Percentiles rank a stretch among this genome's conserved stretches.
Conservation (phyloP, 371 early-diverging fungal genomes). For the Mortierella sp. region DNA sequence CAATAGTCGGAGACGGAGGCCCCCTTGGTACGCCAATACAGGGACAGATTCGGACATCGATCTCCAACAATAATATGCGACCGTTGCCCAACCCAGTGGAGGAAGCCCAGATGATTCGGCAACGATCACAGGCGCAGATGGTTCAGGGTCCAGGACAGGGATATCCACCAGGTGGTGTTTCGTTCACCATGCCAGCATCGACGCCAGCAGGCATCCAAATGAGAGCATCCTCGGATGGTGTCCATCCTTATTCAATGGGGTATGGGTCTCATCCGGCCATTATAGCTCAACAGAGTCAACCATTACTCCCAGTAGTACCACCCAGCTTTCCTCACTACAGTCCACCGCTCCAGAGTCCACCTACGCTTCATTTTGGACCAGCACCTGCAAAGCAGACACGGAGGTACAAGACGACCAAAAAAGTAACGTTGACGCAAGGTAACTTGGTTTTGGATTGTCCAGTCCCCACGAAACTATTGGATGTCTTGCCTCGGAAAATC, state of each 20-base stretch:
- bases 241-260: conserved; percentile 30
- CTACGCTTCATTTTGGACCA: conserved; percentile 60
- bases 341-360: conserved; percentile 1
- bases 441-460: conserved; percentile 81
- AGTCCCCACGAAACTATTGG: conserved; percentile 70
- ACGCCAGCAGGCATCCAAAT: background rate
- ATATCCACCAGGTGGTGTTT: conserved; percentile 1
- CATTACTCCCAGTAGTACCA: background rate
- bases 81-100: conserved; percentile 38
- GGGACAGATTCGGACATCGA: conserved; percentile 9
- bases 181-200: conserved; percentile 18
- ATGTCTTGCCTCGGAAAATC: conserved; percentile 61
- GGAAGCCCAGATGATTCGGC: conserved; percentile 42
- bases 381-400: conserved; percentile 66
- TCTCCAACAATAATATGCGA: conserved; percentile 27
- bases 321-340: conserved; percentile 11
- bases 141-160: conserved; percentile 8
- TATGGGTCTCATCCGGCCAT: conserved; percentile 20
- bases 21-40: no score
- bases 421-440: conserved; percentile 71
- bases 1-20: no score
- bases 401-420: conserved; percentile 70
- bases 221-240: conserved; percentile 4
- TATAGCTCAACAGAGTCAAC: no score
- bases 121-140: conserved; percentile 40